phyloP scores from a whole-genome alignment of 2,329 filamentous ascomycete species.

The Fusarium ambrosium region DNA sequence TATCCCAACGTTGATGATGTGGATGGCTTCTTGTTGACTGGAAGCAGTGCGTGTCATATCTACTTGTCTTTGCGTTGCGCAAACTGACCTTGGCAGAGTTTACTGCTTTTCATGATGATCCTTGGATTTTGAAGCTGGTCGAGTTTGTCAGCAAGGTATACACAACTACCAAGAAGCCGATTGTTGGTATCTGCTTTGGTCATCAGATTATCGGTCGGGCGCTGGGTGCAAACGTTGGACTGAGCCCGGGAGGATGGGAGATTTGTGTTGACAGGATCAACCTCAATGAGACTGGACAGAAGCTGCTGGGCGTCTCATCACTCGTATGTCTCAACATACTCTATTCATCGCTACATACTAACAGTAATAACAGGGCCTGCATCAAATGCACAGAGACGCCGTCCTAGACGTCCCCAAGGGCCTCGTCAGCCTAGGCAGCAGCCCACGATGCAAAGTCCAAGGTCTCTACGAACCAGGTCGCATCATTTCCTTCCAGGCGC shows the following conservation, averaged over 20 bases:
- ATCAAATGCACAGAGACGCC: constrained; percentile 62
- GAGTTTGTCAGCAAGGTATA: constrained; percentile 51
- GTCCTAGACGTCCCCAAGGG: constrained; percentile 54
- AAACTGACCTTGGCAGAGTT: constrained; percentile 39
- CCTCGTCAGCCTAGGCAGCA: constrained; percentile 55
- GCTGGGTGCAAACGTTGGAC: constrained; percentile 53
- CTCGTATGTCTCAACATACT: constrained; percentile 27
- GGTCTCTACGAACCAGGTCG: constrained; percentile 54
- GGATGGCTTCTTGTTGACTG: constrained; percentile 51
- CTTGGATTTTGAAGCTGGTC: constrained; percentile 58
- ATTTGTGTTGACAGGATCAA: constrained; percentile 55
- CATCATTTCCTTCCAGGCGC: constrained; percentile 58
- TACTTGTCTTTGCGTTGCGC: accelerated
- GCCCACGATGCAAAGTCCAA: constrained; percentile 55
- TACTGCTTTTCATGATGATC: constrained; percentile 55
- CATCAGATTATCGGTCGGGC: constrained; percentile 61
- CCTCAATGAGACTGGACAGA: constrained; percentile 54
- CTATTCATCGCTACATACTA: background rate
- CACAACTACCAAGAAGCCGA: constrained; percentile 46
- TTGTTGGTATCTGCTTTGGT: constrained; percentile 62
- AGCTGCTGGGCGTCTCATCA: constrained; percentile 51
- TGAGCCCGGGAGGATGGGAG: constrained; percentile 58
- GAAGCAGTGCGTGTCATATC: constrained; percentile 49
- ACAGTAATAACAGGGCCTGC: constrained; percentile 43
- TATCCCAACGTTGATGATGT: constrained; percentile 47